Evolutionary conservation across 768 basidiomycete species (phyloP).

Genomic region (Trametes cinnabarina): DNA sequence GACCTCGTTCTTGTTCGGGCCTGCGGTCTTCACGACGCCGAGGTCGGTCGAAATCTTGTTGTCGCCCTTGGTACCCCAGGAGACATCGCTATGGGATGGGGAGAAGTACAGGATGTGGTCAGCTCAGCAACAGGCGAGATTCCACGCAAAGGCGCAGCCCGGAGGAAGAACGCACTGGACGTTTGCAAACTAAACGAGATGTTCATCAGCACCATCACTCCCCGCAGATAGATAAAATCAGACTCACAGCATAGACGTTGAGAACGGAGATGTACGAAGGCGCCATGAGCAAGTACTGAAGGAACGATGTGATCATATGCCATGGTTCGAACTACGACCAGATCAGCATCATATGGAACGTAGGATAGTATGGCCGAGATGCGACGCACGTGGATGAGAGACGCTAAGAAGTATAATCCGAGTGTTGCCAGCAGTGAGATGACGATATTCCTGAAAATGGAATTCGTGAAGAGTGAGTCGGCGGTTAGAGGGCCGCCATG

Average conservation of each 20-base stretch:
- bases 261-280: constrained; percentile 93
- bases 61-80: constrained; percentile 96
- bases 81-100: constrained; percentile 59
- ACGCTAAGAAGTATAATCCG: constrained; percentile 83
- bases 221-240: not conserved
- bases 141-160: not conserved
- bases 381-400: constrained; percentile 75
- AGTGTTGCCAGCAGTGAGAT: constrained; percentile 84
- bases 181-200: constrained; percentile 64
- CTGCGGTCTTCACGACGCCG: constrained; percentile 65
- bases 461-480: constrained; percentile 69
- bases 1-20: constrained; percentile 74
- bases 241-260: constrained; percentile 79
- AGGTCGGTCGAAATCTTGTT: constrained; percentile 84
- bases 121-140: not conserved
- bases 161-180: constrained; percentile 49
- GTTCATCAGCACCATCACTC: constrained; percentile 2
- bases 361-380: not conserved
- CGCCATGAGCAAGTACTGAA: constrained; percentile 90
- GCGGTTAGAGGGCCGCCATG: constrained; percentile 45
- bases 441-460: constrained; percentile 83
- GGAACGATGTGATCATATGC: constrained; percentile 96
- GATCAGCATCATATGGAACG: not conserved
- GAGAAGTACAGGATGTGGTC: not conserved
- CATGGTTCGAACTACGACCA: constrained; percentile 81